Base-by-base conservation (phyloP, 306 rosid genomes). In the Oemleria cerasiformis region DNA sequence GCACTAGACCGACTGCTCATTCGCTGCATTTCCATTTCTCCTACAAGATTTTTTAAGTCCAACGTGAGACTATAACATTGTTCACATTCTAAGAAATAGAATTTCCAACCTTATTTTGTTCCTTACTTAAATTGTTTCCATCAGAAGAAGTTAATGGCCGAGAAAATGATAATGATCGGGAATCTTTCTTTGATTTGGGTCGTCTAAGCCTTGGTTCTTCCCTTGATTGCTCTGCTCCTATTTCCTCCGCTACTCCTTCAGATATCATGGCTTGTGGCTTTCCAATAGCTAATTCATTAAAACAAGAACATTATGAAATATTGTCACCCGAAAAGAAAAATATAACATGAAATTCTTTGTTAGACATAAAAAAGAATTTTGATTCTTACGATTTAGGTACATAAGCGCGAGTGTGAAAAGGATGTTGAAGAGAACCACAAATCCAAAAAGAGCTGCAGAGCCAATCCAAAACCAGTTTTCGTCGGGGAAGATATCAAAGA, bases 391-490 rank as follows among this genome's bases (percentile, higher is more conserved):
- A 78, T 63, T 86, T 14, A 94, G 86, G 83, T 84, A 89, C 90
- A 83, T 84, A 68, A 94, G 98, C 2, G 92, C 58, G n/a, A 94
- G 71, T 20, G 96, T 87, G 87, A 86, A 94, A 43, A 94, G 86
- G 75, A 94, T 67, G 25, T 94, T 94, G 88, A 83, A 91, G 58
- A 94, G 76, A 83, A 91, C 6, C 5, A 82, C 66, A 65, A 86
- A 91, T 15, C 86, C 96, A 4, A 86, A 30, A 53, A 89, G 85
- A 60, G 91, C 96, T 65, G 65, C 94, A 17, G 75, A 72, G 23
- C 97, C 97, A 60, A 94, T 94, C 98, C 97, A 94, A 65, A 76
- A 94, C 97, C 98, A 89, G 0, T 48, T 68, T 15, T 6, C 78
- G 7, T 82, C 39, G 3, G 88, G 73, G 77, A 62, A 87, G 48